Evolutionary conservation across 345 rosid species (phyloP), one percentile per base, ranked within the genome.

Genomic region (Acer saccharum): DNA sequence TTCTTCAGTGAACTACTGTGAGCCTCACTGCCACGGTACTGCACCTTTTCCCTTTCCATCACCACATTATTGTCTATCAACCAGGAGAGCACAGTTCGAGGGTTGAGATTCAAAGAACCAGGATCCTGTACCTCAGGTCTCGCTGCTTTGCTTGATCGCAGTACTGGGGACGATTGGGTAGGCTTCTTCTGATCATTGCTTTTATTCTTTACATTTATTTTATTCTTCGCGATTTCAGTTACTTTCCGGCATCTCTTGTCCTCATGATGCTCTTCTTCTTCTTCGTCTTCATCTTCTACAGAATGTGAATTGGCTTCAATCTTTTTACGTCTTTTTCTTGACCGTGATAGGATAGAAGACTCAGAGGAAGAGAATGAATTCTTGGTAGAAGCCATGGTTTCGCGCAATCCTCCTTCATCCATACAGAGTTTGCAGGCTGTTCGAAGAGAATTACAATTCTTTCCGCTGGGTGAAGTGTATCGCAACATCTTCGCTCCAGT

Each of bases 21-120:
- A 25, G 71, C 70, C 20, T 68, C 55, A 63, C 55, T 21, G 21
- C 72, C 68, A 9, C 17, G 27, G 68, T 84, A 89, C 41, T 68
- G 73, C 73, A 87, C 89, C 43, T 81, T 87, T 41, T 67, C 83
- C 72, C 83, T 25, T 0, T 73, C 57, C 61, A 74, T 27, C 9
- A 88, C 71, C 13, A 46, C 77, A 29, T 80, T 78, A 63, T 82
- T 85, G 46, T 87, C 89, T 7, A 89, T 85, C 80, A 87, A 71
- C 83, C 81, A 81, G 20, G 88, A 82, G n/a, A 90, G 76, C 32
- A 78, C 17, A 1, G 72, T 82, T 29, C 46, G 46, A 21, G 82
- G 87, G 17, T 73, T 72, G 65, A 55, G 41, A 46, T 54, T 0
- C 12, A 18, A 67, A 13, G 79, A 58, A 27, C 54, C 43, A 2